Evolutionary conservation across 345 rosid species (phyloP).

Genomic region (Moricandia arvensis): DNA sequence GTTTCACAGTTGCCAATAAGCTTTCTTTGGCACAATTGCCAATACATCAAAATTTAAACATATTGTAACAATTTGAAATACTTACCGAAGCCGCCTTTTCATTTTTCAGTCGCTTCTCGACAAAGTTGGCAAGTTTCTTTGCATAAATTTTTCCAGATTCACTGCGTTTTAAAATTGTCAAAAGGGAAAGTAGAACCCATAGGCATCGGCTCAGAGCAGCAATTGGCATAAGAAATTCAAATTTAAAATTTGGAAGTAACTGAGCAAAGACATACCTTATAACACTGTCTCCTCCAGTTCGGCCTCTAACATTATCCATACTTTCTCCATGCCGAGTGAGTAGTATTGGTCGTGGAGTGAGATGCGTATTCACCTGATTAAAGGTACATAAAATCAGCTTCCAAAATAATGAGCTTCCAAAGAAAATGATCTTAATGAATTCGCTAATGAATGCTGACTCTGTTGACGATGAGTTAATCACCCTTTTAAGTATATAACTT

Average conservation of each 20-base stretch:
- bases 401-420: too few relatives aligned
- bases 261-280: conserved; percentile 55
- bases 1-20: not conserved
- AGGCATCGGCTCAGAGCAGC: not conserved
- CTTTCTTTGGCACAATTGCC: conserved; percentile 5
- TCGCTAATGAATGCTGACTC: conserved; percentile 5
- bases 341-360: conserved; percentile 96
- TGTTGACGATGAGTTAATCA: not conserved
- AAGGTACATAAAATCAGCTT: conserved; percentile 12
- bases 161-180: conserved; percentile 50
- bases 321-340: conserved; percentile 99
- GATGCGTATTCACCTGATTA: conserved; percentile 87
- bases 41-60: conserved; percentile 2
- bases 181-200: not conserved
- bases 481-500: not conserved
- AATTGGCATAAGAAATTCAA: not conserved
- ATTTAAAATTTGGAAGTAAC: not conserved
- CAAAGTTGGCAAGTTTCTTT: conserved; percentile 84
- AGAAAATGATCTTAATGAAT: not conserved
- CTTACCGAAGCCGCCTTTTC: conserved; percentile 99
- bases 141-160: conserved; percentile 84
- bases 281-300: conserved; percentile 91
- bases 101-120: conserved; percentile 86
- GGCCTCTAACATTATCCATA: conserved; percentile 89
- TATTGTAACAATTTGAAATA: conserved; percentile 3